Conservation (phyloP, 805 yeast species). For the Jamesozyma hellenica region DNA sequence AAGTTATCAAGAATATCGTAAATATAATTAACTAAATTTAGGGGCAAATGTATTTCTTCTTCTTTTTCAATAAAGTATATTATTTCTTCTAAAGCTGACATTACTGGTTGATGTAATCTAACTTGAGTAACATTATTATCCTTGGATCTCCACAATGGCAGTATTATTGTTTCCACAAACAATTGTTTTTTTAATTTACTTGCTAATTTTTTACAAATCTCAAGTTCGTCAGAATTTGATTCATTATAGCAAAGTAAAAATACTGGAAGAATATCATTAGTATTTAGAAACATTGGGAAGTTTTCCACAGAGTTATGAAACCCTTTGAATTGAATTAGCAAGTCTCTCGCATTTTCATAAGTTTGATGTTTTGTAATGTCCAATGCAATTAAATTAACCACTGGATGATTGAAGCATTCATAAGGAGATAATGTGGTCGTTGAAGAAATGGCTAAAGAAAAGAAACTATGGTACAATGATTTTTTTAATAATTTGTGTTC, state of each 20-base stretch:
- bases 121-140: slow-evolving; percentile 5
- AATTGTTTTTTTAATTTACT: slow-evolving; percentile 35
- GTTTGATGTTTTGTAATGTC: slow-evolving; percentile 30
- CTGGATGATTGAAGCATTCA: slow-evolving; percentile 82
- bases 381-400: slow-evolving; percentile 60
- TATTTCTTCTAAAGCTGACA: slow-evolving; percentile 23
- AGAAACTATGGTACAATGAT: slow-evolving; percentile 46
- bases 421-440: slow-evolving; percentile 57
- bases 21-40: slow-evolving; percentile 14
- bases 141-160: slow-evolving; percentile 22
- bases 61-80: slow-evolving; percentile 10
- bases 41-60: slow-evolving; percentile 10
- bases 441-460: slow-evolving; percentile 46
- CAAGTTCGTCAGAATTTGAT: slow-evolving; percentile 35
- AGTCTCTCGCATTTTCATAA: slow-evolving; percentile 45
- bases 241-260: slow-evolving; percentile 44
- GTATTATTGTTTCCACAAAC: slow-evolving; percentile 27
- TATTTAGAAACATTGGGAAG: slow-evolving; percentile 43
- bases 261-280: slow-evolving; percentile 49
- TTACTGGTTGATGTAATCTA: slow-evolving; percentile 24
- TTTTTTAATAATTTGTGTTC: slow-evolving; percentile 29
- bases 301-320: slow-evolving; percentile 38
- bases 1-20: slow-evolving; percentile 20
- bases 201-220: slow-evolving; percentile 31
- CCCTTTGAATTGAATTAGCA: slow-evolving; percentile 44